These are phyloP conservation scores for Arabidopsis hybrid DNA, from an alignment of 441 rosid genomes.

Conservation along the genomic window DNA sequence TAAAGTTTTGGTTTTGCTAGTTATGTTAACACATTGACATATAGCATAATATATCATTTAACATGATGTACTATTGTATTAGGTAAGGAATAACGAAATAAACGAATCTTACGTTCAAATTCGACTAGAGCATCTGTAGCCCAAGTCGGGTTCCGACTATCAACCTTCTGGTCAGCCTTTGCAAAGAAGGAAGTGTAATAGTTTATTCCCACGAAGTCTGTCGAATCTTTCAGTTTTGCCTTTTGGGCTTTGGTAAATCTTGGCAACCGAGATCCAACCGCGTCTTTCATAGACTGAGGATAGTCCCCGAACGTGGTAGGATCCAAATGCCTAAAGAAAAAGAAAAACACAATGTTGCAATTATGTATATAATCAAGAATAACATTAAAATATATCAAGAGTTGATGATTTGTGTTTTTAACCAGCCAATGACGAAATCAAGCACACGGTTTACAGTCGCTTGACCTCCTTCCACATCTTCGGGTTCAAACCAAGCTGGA, in stretches of 20 bases:
- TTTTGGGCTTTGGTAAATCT: constrained; percentile 45
- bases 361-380: background rate
- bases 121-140: constrained; percentile 38
- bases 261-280: constrained; percentile 52
- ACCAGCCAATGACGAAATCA: constrained; percentile 47
- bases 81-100: background rate
- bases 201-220: constrained; percentile 54
- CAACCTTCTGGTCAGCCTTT: background rate
- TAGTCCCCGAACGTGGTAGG: constrained; percentile 51
- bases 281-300: constrained; percentile 48
- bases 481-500: constrained; percentile 42
- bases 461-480: constrained; percentile 24
- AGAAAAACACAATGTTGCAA: background rate
- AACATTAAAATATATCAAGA: background rate
- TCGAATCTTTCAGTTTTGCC: constrained; percentile 44
- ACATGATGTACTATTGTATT: too few relatives aligned
- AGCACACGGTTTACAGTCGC: constrained; percentile 29
- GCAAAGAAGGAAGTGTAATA: constrained; percentile 49
- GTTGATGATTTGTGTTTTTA: constrained; percentile 1
- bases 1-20: too few relatives aligned
- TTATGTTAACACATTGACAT: background rate
- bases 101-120: constrained; percentile 35
- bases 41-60: too few relatives aligned
- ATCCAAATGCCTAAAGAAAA: constrained; percentile 40
- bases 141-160: constrained; percentile 11